phyloP scores from a whole-genome alignment of 2,329 filamentous ascomycete species.

The Metarhizium anisopliae region DNA sequence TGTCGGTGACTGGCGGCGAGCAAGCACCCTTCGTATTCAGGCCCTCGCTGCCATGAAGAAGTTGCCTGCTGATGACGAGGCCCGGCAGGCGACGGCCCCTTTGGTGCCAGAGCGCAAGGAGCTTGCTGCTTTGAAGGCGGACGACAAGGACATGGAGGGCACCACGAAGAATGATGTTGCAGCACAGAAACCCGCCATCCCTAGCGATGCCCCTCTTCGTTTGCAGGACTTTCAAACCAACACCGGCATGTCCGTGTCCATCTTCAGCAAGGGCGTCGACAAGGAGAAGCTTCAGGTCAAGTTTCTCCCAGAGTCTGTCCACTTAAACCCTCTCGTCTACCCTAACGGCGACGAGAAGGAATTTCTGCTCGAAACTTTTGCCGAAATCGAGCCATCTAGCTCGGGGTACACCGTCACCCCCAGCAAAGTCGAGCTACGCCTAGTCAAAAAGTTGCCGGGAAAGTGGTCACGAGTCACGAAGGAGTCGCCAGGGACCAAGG shows the following conservation, averaged over 20 bases:
- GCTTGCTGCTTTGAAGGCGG: conserved; percentile 12
- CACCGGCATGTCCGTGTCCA: conserved; percentile 26
- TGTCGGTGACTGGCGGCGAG: conserved; percentile 25
- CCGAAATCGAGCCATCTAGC: conserved; percentile 48
- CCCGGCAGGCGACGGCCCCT: conserved; percentile 34
- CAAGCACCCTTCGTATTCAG: conserved; percentile 37
- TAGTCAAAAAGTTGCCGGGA: conserved; percentile 57
- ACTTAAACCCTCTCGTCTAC: conserved; percentile 21
- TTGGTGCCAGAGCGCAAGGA: conserved; percentile 22
- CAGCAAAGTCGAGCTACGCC: conserved; percentile 70
- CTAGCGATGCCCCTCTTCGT: conserved; percentile 15
- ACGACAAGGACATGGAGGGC: conserved; percentile 1
- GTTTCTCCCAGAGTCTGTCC: conserved; percentile 18
- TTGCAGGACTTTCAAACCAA: conserved; percentile 29
- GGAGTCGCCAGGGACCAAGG: background rate
- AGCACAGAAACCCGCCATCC: conserved; percentile 10
- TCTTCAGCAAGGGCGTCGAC: conserved; percentile 34
- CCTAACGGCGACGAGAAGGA: conserved; percentile 48
- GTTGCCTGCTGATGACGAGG: conserved; percentile 34
- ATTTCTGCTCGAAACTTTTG: conserved; percentile 57
- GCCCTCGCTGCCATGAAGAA: conserved; percentile 35
- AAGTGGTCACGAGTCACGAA: conserved; percentile 51
- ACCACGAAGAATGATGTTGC: background rate
- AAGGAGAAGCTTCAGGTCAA: conserved; percentile 31
- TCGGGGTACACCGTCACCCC: conserved; percentile 59